Base-by-base conservation (phyloP, 2,329 filamentous ascomycete genomes). In the Dothideomycetes sp. region DNA sequence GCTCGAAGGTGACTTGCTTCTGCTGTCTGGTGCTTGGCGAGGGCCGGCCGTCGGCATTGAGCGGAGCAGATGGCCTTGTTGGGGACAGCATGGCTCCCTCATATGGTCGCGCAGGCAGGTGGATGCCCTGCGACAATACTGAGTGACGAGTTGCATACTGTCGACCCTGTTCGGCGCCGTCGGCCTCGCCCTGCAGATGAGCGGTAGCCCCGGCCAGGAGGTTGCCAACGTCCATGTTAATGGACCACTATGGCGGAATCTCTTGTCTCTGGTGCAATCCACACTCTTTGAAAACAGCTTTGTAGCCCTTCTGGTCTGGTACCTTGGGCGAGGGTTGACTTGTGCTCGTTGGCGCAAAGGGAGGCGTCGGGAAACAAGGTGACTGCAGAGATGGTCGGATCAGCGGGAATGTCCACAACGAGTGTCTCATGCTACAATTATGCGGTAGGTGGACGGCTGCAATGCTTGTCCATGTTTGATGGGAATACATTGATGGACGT, bases 1-100 rank as follows among this genome's bases (percentile, higher is more conserved):
- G 72, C 61, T 85, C 79, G 62, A 89, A 88, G 67, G 81, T 75
- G 65, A 88, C 80, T 56, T 79, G 80, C 69, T 87, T 88, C 43
- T 64, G 63, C 47, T 65, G 59, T 42, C 53, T 57, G 49, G 57
- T 54, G 40, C 49, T 49, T 7, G 58, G 55, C 37, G 58, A 58
- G 15, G 52, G 52, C 46, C 38, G 19, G n/a, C 33, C 42, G 35
- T 24, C 24, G 18, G 37, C 32, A n/a, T 36, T 35, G 42, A 19
- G 34, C n/a, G n/a, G n/a, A 36, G 37, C 38, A 34, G 36, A 42
- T n/a, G 37, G 11, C 19, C 39, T 40, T 5, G 39, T 32, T 4
- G 41, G 41, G 3, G 41, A 43, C 3, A 27, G 22, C 22, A 27
- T 27, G 7, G 22, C 22, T 32, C 33, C 33, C 16, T 35, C 14